Evolutionary conservation across 306 rosid genomes (phyloP).

Genomic region (Datisca glomerata): DNA sequence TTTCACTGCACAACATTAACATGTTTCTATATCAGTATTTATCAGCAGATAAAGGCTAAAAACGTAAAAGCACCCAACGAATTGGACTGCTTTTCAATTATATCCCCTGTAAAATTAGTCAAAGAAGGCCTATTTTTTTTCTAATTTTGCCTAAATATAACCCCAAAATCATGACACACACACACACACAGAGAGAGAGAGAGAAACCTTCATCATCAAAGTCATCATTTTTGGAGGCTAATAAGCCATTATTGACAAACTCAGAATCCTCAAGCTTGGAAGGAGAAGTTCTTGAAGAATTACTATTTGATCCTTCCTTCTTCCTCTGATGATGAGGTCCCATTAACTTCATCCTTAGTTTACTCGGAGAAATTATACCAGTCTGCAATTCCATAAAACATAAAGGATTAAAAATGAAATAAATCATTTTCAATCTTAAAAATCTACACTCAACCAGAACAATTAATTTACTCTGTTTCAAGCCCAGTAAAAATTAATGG

Average conservation of each 20-base stretch:
- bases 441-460: neutral
- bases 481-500: neutral
- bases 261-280: conserved; percentile 63
- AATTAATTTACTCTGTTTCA: neutral
- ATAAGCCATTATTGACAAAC: conserved; percentile 54
- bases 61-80: too few species aligned
- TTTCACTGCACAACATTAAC: conserved; percentile 35
- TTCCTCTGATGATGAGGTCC: conserved; percentile 57
- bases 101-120: too few species aligned
- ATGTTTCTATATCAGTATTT: conserved; percentile 17
- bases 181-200: conserved; percentile 6
- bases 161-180: too few species aligned
- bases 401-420: too few species aligned
- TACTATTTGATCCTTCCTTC: conserved; percentile 80
- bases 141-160: too few species aligned
- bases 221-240: conserved; percentile 30
- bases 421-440: conserved; percentile 3
- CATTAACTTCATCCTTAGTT: conserved; percentile 82
- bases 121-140: too few species aligned
- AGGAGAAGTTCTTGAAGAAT: conserved; percentile 94
- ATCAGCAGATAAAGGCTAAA: too few species aligned
- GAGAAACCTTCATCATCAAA: conserved; percentile 62
- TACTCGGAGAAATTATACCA: conserved; percentile 92
- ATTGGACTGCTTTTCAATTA: too few species aligned
- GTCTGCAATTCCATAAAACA: conserved; percentile 36